Evolutionary conservation across 495 filamentous ascomycete genomes (phyloP).

Genomic region (Glonium stellatum): DNA sequence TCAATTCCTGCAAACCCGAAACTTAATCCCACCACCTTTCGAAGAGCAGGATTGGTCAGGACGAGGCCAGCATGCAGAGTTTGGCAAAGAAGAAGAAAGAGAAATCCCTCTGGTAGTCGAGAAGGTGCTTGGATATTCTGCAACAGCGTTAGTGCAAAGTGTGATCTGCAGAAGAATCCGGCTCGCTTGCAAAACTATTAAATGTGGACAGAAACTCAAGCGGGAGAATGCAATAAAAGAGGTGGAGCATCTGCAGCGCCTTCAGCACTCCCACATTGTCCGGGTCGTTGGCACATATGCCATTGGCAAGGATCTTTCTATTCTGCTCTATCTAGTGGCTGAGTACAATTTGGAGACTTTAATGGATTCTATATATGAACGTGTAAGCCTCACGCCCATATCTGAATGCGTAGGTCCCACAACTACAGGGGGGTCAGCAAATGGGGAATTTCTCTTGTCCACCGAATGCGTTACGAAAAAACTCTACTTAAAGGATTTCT

Average conservation of each 20-base stretch:
- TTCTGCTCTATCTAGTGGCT: slow-evolving; percentile 1
- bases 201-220: neutral
- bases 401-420: too few species aligned
- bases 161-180: neutral
- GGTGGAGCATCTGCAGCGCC: neutral
- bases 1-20: neutral
- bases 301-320: neutral
- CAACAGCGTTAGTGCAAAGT: neutral
- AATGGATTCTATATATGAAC: neutral
- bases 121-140: neutral
- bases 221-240: neutral
- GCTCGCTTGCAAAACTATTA: neutral
- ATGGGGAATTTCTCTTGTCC: neutral
- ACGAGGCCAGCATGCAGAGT: slow-evolving; percentile 1
- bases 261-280: neutral
- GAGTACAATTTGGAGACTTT: slow-evolving; percentile 1
- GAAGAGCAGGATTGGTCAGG: slow-evolving; percentile 1
- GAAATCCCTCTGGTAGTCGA: neutral
- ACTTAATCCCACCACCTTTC: neutral
- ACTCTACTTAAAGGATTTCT: neutral
- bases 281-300: neutral
- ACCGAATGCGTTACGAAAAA: neutral
- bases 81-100: neutral
- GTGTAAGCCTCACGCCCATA: too few species aligned
- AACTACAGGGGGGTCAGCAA: neutral